Evolutionary conservation across 2,329 filamentous ascomycete species (phyloP).

Genomic region (Cryoendolithus antarcticus): DNA sequence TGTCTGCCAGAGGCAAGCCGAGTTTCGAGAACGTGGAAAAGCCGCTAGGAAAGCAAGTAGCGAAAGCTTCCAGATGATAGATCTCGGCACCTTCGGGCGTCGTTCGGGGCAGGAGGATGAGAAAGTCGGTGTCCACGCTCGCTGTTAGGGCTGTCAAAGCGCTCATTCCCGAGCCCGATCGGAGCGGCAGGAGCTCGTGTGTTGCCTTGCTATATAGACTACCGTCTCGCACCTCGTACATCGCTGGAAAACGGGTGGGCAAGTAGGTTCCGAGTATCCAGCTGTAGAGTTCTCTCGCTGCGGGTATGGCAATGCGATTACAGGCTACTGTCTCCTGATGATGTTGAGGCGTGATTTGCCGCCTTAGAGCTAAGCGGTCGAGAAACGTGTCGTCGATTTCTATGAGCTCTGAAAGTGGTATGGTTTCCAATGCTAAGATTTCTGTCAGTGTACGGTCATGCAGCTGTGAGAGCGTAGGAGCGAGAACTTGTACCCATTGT

Average conservation of each 20-base stretch:
- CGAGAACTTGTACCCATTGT: too few relatives aligned
- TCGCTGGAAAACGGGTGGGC: constrained; percentile 40
- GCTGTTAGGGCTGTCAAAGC: constrained; percentile 38
- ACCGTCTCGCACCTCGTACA: not conserved
- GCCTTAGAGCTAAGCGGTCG: constrained; percentile 38
- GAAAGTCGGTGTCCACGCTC: constrained; percentile 48
- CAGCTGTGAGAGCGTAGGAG: too few relatives aligned
- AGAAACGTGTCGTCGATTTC: constrained; percentile 48
- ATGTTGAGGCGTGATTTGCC: constrained; percentile 33
- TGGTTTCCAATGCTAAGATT: too few relatives aligned
- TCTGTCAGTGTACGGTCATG: too few relatives aligned
- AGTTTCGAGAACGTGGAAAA: constrained; percentile 47
- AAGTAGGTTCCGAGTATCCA: constrained; percentile 45
- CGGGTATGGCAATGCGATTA: constrained; percentile 28
- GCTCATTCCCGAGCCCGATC: constrained; percentile 19
- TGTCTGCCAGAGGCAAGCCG: constrained; percentile 38
- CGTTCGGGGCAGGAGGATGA: constrained; percentile 41
- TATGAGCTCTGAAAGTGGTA: constrained; percentile 42
- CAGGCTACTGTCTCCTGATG: constrained; percentile 27
- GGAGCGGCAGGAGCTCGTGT: constrained; percentile 28
- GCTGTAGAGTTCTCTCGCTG: constrained; percentile 44
- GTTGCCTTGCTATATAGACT: constrained; percentile 36
- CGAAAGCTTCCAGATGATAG: constrained; percentile 46
- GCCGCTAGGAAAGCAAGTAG: constrained; percentile 45
- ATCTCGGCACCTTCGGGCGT: constrained; percentile 12